Percentiles rank a stretch among this genome's conserved stretches.
phyloP scores from a whole-genome alignment of 2,329 filamentous ascomycete species.

The Aureobasidium sp. region DNA sequence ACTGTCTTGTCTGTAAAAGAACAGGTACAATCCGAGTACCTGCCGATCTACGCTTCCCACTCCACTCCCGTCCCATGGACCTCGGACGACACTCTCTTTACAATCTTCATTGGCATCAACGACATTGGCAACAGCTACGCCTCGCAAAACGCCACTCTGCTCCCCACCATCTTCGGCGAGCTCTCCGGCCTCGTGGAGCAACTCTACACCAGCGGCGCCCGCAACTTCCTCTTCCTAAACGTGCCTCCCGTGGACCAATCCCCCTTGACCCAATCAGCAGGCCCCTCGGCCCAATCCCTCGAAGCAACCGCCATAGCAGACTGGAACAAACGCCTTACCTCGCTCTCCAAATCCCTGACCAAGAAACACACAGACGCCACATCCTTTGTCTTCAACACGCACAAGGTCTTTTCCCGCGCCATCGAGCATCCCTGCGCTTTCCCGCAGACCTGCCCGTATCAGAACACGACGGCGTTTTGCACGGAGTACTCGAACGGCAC shows the following conservation, averaged over 20 bases:
- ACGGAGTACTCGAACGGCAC: conserved; percentile 43
- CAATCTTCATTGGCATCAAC: conserved; percentile 49
- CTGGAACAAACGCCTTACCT: conserved; percentile 42
- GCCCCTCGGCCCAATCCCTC: conserved; percentile 22
- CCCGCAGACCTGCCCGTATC: conserved; percentile 42
- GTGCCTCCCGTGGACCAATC: conserved; percentile 44
- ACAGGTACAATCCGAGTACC: conserved; percentile 39
- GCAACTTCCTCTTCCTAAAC: conserved; percentile 42
- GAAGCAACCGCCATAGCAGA: conserved; percentile 36
- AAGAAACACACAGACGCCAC: conserved; percentile 34
- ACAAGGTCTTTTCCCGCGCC: conserved; percentile 43
- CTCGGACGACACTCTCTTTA: conserved; percentile 37
- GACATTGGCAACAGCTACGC: conserved; percentile 45
- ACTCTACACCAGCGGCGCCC: conserved; percentile 37
- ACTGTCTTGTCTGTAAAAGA: conserved; percentile 44
- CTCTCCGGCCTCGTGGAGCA: conserved; percentile 31
- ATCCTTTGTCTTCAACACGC: conserved; percentile 46
- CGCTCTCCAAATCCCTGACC: conserved; percentile 35
- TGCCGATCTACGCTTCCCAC: conserved; percentile 32
- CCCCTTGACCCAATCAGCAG: conserved; percentile 39
- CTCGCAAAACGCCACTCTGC: conserved; percentile 26
- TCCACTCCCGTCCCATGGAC: conserved; percentile 35
- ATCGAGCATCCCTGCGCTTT: conserved; percentile 44
- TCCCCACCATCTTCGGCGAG: conserved; percentile 29
- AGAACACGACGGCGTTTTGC: conserved; percentile 50